Conservation (phyloP, 306 rosid genomes). For the Carpinus viminea region DNA sequence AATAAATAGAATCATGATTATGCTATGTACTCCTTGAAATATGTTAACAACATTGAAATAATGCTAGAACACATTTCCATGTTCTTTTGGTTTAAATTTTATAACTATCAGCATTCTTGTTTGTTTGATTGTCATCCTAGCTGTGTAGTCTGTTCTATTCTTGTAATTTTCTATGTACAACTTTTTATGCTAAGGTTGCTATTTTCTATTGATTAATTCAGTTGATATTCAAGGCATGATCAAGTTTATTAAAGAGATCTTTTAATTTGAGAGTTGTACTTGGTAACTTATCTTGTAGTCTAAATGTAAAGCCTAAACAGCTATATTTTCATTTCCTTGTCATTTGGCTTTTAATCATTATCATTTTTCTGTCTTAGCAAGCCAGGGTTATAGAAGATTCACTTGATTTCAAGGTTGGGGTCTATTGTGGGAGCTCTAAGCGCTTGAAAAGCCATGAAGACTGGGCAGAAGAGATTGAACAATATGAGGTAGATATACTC, state of each 20-base stretch:
- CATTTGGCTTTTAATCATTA: constrained; percentile 21
- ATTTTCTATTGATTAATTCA: constrained; percentile 7
- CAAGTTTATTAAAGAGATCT: constrained; percentile 11
- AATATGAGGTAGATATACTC: constrained; percentile 64
- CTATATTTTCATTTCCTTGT: constrained; percentile 1
- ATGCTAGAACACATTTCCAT: background rate
- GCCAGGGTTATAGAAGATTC: constrained; percentile 77
- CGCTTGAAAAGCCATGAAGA: constrained; percentile 53
- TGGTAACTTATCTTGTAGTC: constrained; percentile 10
- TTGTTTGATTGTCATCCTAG: constrained; percentile 19
- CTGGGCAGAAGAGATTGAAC: constrained; percentile 70
- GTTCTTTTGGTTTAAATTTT: background rate
- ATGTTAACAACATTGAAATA: too few relatives aligned
- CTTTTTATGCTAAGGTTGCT: constrained; percentile 10
- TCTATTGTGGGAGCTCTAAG: constrained; percentile 64
- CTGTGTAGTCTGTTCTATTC: constrained; percentile 14
- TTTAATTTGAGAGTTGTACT: constrained; percentile 11
- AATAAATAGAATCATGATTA: background rate
- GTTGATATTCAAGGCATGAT: background rate
- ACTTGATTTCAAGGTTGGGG: constrained; percentile 70
- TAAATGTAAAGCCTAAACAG: background rate
- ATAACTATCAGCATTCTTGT: background rate
- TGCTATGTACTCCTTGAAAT: background rate
- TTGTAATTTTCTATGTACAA: background rate
- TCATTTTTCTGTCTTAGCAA: constrained; percentile 58